phyloP scores from a whole-genome alignment of 331 rosid genomes.

The Quercus phellos region DNA sequence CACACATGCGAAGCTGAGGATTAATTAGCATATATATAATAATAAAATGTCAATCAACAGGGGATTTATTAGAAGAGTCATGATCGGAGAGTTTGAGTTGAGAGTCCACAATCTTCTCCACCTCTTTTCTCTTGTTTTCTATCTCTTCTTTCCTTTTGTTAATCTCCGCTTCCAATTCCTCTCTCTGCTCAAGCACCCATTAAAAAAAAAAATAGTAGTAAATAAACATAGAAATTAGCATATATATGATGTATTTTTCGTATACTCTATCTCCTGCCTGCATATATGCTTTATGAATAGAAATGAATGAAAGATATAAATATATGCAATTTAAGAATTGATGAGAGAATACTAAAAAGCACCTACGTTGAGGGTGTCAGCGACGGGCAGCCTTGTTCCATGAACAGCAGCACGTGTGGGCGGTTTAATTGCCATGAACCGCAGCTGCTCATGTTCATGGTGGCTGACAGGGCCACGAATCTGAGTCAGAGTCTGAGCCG shows the following conservation, averaged over 20 bases:
- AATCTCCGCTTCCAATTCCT: constrained; percentile 32
- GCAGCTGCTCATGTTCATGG: constrained; percentile 5
- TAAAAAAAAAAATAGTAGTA: not conserved
- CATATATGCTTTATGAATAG: too few relatives aligned
- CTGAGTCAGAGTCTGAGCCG: not conserved
- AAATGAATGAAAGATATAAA: too few relatives aligned
- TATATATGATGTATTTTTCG: too few relatives aligned
- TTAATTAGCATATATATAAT: too few relatives aligned
- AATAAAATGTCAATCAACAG: constrained; percentile 1
- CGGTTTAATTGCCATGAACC: constrained; percentile 22
- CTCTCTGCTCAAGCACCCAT: constrained; percentile 24
- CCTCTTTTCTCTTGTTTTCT: constrained; percentile 31
- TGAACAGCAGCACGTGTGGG: constrained; percentile 43
- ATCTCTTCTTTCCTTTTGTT: constrained; percentile 33
- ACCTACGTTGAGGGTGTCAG: constrained; percentile 25
- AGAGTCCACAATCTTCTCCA: constrained; percentile 38
- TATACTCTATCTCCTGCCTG: too few relatives aligned
- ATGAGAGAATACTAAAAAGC: too few relatives aligned
- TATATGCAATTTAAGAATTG: too few relatives aligned
- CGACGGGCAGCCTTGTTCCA: constrained; percentile 26
- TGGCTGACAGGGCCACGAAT: not conserved
- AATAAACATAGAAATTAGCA: not conserved
- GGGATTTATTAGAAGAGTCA: constrained; percentile 3
- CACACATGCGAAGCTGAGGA: too few relatives aligned
- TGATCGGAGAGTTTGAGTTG: constrained; percentile 5